Evolutionary conservation across 768 basidiomycete species (phyloP), one percentile per base, ranked within the genome.

Genomic region (Boletus sp.): DNA sequence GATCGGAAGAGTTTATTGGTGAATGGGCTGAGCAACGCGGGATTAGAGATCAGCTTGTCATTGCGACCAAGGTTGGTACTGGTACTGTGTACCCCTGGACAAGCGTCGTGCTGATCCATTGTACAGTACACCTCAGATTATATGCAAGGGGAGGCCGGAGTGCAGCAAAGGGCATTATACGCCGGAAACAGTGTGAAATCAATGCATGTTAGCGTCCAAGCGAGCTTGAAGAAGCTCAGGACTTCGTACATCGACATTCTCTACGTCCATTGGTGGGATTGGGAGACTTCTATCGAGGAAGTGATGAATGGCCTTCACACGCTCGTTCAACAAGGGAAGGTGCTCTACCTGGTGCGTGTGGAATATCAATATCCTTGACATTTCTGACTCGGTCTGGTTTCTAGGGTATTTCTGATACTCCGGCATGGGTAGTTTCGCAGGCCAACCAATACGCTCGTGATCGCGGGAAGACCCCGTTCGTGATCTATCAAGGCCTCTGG

Each of bases 241-340:
- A 85, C 83, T 0, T 70, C 76, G n/a, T 87, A 80, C 60, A 75
- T 84, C 60, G 82, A 84, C 58, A 74, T 84, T 46, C 64, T 83
- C 30, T 83, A 84, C 55, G 60, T 83, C 6, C 82, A 83, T 59
- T 80, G 74, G 72, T 76, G 77, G 80, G 79, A 80, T 54, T 78
- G 71, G 54, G 65, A 73, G 9, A 77, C 77, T 6, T 72, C 71
- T 11, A 69, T 80, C 32, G 69, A 74, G 45, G 80, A 82, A 60
- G 58, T 80, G 25, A 77, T 79, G 80, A 72, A 74, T 37, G 64
- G 66, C 19, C 64, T 82, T 8, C 75, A 80, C 55, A 65, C 64
- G 15, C 64, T 80, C 27, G 74, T 79, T 47, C 68, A 67, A 29
- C 62, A 66, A 40, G 77, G 77, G 34, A 80, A 79, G 54, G 77